Evolutionary conservation across 306 rosid genomes (phyloP), one percentile per base, ranked within the genome.

Genomic region (Leucaena leucocephala): DNA sequence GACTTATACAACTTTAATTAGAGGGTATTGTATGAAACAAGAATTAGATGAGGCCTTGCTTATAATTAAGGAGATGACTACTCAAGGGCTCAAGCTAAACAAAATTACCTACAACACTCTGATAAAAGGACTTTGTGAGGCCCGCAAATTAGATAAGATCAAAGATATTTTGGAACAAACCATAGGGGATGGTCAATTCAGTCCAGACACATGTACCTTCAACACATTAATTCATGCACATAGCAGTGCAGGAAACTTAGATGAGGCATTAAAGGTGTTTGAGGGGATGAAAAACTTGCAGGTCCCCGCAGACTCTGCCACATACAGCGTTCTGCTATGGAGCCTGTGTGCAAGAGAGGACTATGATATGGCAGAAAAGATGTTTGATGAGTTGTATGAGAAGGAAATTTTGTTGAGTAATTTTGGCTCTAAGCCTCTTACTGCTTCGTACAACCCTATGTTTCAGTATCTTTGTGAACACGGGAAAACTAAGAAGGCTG

Each of bases 81-180:
- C 82, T 69, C 78, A 6, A 62, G 97, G 97, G 57, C 52, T 90
- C 22, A 82, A 87, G 85, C 88, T 93, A 7, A 93, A 88, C 81
- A 76, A 68, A 45, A 67, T 91, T 78, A 93, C 95, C 7, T 90
- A 78, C 78, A 93, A 93, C 71, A 93, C 95, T 68, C 61, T 93
- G 21, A 69, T 93, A 3, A 93, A 93, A 80, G 98, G 98, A 21
- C 90, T 93, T 12, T 87, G 91, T 71, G 98, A 93, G 82, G 92
- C 81, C 7, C 76, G 44, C 3, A 88, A 71, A 81, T 85, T 89
- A 64, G 95, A 88, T 27, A 88, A 86, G 81, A 72, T 88, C 42
- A 90, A 83, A 72, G 90, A 84, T 81, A 80, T 88, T 76, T 87
- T 90, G 84, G 88, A 88, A 71, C 83, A 40, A 50, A 66, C 85